Evolutionary conservation across 164 flowering plant genomes (phyloP).

Genomic region (Protea cynaroides): DNA sequence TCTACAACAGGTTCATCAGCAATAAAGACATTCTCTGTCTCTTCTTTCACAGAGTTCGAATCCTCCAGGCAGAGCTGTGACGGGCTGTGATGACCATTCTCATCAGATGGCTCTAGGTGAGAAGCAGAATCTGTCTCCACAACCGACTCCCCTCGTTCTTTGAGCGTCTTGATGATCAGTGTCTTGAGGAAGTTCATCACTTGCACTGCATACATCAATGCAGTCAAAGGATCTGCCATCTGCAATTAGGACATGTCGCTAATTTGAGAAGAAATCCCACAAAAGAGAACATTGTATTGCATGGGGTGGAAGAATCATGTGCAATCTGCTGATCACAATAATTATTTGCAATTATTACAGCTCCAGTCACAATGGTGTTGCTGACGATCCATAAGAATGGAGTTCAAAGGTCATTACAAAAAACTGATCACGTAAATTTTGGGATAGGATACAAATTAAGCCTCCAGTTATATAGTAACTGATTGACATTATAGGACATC

Average conservation of each 20-base stretch:
- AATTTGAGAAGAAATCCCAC: no score
- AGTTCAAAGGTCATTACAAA: no score
- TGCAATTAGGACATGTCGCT: slow-evolving; percentile 19
- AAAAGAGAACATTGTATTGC: no score
- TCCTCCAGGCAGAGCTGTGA: slow-evolving; percentile 29
- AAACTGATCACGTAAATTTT: no score
- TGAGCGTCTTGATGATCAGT: slow-evolving; percentile 48
- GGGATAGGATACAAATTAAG: no score
- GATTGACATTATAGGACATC: no score
- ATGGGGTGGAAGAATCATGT: no score
- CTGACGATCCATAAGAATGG: no score
- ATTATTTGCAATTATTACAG: no score
- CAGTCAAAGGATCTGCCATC: slow-evolving; percentile 90
- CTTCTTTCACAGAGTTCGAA: slow-evolving; percentile 23
- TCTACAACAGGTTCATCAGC: slow-evolving; percentile 28
- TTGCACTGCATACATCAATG: slow-evolving; percentile 87
- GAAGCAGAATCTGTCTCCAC: slow-evolving; percentile 31
- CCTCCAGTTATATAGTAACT: no score
- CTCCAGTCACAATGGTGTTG: no score
- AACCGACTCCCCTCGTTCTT: slow-evolving; percentile 50
- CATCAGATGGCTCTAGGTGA: slow-evolving; percentile 45
- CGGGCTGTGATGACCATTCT: slow-evolving; percentile 46
- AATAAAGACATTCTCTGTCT: slow-evolving; percentile 21
- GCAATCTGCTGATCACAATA: no score
- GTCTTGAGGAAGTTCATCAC: slow-evolving; percentile 85